Base-by-base conservation (phyloP, 2,329 filamentous ascomycete genomes). In the Aspergillus brasiliensis region DNA sequence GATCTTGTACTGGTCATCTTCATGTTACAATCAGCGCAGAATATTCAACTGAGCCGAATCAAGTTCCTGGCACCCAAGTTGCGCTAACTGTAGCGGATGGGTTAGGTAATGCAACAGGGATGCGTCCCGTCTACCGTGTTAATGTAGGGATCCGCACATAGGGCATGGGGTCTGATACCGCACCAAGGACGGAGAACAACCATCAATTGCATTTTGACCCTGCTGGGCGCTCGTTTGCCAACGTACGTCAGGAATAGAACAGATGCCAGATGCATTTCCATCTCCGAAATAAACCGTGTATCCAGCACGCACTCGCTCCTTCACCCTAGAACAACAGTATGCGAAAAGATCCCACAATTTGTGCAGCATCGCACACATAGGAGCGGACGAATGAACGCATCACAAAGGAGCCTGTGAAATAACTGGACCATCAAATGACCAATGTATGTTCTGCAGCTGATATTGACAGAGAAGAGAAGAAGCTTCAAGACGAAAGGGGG, bases 401-500 rank as follows among this genome's bases (percentile, higher is more conserved):
- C 15, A 49, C n/a, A 4, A 28, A 28, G 31, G 11, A 5, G 10
- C 25, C 17, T 49, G 15, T 28, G 25, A 17, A 17, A 28, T 11
- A 23, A 44, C 10, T 19, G 19, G 19, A 44, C 40, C 40, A 44
- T 10, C 17, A 53, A 34, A 49, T 37, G 21, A 48, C 48, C 38
- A 63, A 60, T 56, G 60, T 56, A 31, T 58, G 28, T 56, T 23
- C 46, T 58, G 47, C 8, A 53, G 34, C 37, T 28, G 47, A 63
- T 66, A 66, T 63, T 21, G 44, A 66, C 64, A 63, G 40, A 61
- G 56, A 64, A 59, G 46, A 37, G 34, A 51, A 59, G 31, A 58
- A 47, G 44, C 31, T 27, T 25, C 40, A 15, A 53, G 38, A 47
- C 25, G 52, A 31, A 56, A 48, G 37, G 48, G 48, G 31, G 10